Evolutionary conservation across 306 rosid species (phyloP).

Genomic region (Carpinus viminea): DNA sequence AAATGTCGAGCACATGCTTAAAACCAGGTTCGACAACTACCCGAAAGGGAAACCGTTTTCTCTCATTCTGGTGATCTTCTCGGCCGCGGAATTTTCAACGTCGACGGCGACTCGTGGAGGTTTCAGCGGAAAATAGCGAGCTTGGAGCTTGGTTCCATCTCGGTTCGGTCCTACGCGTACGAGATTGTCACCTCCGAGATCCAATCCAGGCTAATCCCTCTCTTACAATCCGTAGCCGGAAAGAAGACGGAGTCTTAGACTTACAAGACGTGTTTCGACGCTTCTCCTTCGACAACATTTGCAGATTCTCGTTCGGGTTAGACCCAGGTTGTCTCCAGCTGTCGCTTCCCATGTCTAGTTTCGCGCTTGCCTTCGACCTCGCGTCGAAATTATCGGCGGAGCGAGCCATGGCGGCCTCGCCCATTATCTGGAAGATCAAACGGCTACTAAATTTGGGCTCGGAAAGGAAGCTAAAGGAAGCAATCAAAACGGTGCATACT

Average conservation of each 20-base stretch:
- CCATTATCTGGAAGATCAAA: slow-evolving; percentile 64
- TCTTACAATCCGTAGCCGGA: slow-evolving; percentile 16
- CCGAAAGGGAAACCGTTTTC: slow-evolving; percentile 83
- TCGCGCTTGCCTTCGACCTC: slow-evolving; percentile 54
- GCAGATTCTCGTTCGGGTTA: slow-evolving; percentile 69
- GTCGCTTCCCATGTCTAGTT: slow-evolving; percentile 42
- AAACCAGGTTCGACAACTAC: slow-evolving; percentile 69
- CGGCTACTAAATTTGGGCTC: slow-evolving; percentile 54
- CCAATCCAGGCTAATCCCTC: slow-evolving; percentile 47
- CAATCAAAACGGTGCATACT: slow-evolving; percentile 42
- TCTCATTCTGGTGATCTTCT: slow-evolving; percentile 77
- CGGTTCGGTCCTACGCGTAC: slow-evolving; percentile 62
- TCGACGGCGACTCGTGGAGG: slow-evolving; percentile 67
- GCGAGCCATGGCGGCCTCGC: slow-evolving; percentile 61
- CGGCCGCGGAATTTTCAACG: slow-evolving; percentile 83
- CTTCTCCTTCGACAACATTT: slow-evolving; percentile 78
- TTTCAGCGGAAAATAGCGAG: slow-evolving; percentile 90
- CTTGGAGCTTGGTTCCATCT: slow-evolving; percentile 62
- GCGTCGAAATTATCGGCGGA: slow-evolving; percentile 70
- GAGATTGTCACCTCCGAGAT: slow-evolving; percentile 50
- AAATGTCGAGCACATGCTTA: slow-evolving; percentile 74
- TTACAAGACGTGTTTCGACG: slow-evolving; percentile 70
- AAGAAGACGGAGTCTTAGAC: slow-evolving; percentile 33
- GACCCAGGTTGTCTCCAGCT: slow-evolving; percentile 74
- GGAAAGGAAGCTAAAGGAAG: slow-evolving; percentile 56